These are phyloP conservation scores for Dorcoceras hygrometricum DNA, from an alignment of 257 asterid species.

Conservation along the genomic window DNA sequence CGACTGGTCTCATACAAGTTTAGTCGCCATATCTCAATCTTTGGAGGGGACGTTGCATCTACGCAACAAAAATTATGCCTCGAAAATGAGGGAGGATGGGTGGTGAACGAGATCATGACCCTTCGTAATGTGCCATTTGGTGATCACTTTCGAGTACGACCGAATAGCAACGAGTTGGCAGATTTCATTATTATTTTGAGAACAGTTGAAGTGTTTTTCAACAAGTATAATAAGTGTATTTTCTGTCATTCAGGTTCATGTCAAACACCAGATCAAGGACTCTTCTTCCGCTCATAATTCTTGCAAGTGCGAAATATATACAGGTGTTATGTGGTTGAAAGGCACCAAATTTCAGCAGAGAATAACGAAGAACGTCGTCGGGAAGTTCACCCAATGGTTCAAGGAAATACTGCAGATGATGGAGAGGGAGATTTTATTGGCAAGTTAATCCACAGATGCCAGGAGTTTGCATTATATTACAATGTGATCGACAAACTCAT, in stretches of 20 bases:
- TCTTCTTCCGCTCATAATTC: slow-evolving; percentile 39
- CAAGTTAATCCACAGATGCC: slow-evolving; percentile 30
- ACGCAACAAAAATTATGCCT: slow-evolving; percentile 54
- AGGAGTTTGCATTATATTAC: no score
- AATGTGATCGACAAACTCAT: not conserved
- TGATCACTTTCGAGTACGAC: slow-evolving; percentile 70
- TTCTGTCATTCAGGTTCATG: slow-evolving; percentile 49
- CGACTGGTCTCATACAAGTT: slow-evolving; percentile 64
- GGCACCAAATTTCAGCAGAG: slow-evolving; percentile 62
- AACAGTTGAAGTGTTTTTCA: not conserved
- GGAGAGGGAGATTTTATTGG: slow-evolving; percentile 52
- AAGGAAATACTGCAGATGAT: slow-evolving; percentile 56
- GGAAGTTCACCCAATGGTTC: slow-evolving; percentile 46
- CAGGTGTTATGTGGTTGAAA: slow-evolving; percentile 76
- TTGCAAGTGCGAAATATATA: slow-evolving; percentile 52
- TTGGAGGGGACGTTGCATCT: slow-evolving; percentile 80
- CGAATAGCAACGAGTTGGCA: not conserved
- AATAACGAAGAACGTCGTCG: slow-evolving; percentile 37
- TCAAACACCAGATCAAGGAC: slow-evolving; percentile 53
- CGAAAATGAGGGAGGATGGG: slow-evolving; percentile 53
- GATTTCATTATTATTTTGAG: not conserved
- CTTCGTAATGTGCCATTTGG: slow-evolving; percentile 67
- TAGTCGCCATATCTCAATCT: slow-evolving; percentile 59
- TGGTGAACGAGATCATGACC: slow-evolving; percentile 59
- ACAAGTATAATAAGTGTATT: not conserved